Evolutionary conservation across 208 protist species (phyloP), one percentile per base, ranked within the genome.

Genomic region (Leishmania guyanensis): DNA sequence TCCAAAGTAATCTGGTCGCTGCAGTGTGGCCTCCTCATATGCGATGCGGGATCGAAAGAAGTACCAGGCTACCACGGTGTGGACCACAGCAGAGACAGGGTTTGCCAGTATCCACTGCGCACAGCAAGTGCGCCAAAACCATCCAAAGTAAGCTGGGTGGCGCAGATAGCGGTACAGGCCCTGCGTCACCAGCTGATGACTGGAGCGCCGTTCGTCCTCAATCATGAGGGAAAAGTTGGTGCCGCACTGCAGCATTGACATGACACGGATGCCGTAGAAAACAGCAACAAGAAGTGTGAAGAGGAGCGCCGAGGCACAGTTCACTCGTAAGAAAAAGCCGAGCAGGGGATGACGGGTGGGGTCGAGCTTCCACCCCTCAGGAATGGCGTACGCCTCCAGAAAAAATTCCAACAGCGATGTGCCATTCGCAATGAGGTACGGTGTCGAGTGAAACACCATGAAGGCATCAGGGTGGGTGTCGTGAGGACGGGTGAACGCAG

Each of bases 111-210:
- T 86, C 4, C 98, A 82, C 91, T 99, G 98, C n/a, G 96, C 92
- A 64, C 84, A 90, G 26, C 97, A 69, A 4, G 92, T 94, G 58
- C 93, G 97, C 92, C 96, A 98, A 82, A 99, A 99, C 95, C 96
- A 99, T 9, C 98, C 98, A 91, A 99, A 99, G 89, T 99, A 99
- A 10, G 95, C 86, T 16, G 98, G 98, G 86, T 99, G 98, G 29
- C 98, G 86, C 26, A 99, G 80, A 39, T 93, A 88, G 4, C 65
- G 12, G 80, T 99, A 99, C n/a, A 99, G 88, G 12, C 98, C 98
- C 60, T 71, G 64, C 5, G 92, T 89, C 4, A 99, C 96, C 0
- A 99, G 89, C n/a, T 82, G 75, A 82, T 99, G 98, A 54, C 88
- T 84, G 3, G 53, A 14, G 0, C 93, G 88, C 53, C 89, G 84